Percentiles rank a stretch among this genome's conserved stretches.
These are phyloP conservation scores for Petunia axillaris DNA, from an alignment of 257 asterid genomes.

Conservation along the genomic window DNA sequence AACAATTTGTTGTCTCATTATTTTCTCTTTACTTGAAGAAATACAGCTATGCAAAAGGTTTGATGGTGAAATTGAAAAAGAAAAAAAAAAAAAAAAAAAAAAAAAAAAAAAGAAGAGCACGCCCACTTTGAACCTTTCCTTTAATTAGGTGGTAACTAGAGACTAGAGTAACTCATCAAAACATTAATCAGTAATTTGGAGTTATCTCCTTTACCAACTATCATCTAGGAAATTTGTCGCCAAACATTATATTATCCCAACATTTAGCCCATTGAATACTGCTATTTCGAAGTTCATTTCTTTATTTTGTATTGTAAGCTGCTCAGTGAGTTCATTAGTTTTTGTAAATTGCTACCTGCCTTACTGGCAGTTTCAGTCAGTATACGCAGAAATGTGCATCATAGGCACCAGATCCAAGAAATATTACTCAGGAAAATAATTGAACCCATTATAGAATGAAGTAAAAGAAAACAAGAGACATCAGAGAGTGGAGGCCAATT, in stretches of 20 bases:
- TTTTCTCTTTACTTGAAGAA: background rate
- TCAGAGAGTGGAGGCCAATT: too few species aligned
- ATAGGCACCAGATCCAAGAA: conserved; percentile 24
- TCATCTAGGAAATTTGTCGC: background rate
- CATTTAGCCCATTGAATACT: background rate
- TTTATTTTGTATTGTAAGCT: too few species aligned
- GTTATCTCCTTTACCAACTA: too few species aligned
- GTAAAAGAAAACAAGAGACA: too few species aligned
- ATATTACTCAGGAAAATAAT: background rate
- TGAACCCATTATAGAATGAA: conserved; percentile 12
- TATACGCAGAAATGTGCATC: conserved; percentile 3
- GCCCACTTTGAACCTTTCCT: background rate
- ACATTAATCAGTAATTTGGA: too few species aligned
- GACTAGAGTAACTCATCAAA: conserved; percentile 22
- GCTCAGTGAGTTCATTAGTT: background rate
- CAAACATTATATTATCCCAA: background rate
- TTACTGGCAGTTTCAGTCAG: background rate
- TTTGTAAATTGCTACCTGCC: background rate
- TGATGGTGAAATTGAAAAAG: background rate
- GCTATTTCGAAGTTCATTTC: background rate
- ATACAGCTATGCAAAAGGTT: conserved; percentile 4
- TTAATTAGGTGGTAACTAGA: background rate
- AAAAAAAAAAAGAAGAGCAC: background rate
- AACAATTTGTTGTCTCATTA: background rate
- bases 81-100: background rate